phyloP scores from a whole-genome alignment of 768 basidiomycete genomes.

The Suillus spraguei region DNA sequence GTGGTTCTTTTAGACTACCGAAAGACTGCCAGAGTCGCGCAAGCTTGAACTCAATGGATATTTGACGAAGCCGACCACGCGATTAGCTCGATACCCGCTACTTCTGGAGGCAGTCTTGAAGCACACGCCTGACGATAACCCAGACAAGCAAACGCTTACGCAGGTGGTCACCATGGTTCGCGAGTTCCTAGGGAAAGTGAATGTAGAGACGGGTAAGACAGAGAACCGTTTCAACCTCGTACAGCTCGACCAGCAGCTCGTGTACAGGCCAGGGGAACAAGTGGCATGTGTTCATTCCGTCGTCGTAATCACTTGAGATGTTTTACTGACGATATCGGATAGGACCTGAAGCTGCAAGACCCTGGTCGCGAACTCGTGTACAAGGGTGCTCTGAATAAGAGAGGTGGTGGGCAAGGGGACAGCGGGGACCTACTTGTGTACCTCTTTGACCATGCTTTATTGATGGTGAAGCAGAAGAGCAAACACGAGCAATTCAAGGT shows the following conservation, averaged over 20 bases:
- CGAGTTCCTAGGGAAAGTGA: constrained; percentile 86
- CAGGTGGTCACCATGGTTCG: constrained; percentile 78
- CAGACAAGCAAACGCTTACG: constrained; percentile 77
- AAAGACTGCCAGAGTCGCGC: constrained; percentile 91
- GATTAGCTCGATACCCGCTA: constrained; percentile 95
- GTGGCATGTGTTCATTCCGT: constrained; percentile 57
- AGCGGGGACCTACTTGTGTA: constrained; percentile 93
- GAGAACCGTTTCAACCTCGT: constrained; percentile 96
- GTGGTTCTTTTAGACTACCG: constrained; percentile 63
- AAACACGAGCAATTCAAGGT: constrained; percentile 93
- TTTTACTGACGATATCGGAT: constrained; percentile 4
- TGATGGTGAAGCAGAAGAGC: constrained; percentile 94
- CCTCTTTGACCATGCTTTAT: constrained; percentile 93
- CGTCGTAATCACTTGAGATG: constrained; percentile 4
- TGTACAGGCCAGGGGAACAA: constrained; percentile 87
- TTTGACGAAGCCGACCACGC: constrained; percentile 96
- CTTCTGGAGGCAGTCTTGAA: constrained; percentile 91
- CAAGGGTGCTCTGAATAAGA: constrained; percentile 88
- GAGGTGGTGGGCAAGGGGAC: constrained; percentile 68
- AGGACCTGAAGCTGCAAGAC: constrained; percentile 87
- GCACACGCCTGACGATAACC: constrained; percentile 87
- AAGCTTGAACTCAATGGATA: constrained; percentile 98
- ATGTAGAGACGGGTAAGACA: constrained; percentile 90
- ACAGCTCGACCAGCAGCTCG: constrained; percentile 89
- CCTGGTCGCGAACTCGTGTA: constrained; percentile 90